A percentile compares a stretch with the other conserved stretches of the same genome.
phyloP scores from a whole-genome alignment of 768 basidiomycete genomes.

The Kwoniella pini region DNA sequence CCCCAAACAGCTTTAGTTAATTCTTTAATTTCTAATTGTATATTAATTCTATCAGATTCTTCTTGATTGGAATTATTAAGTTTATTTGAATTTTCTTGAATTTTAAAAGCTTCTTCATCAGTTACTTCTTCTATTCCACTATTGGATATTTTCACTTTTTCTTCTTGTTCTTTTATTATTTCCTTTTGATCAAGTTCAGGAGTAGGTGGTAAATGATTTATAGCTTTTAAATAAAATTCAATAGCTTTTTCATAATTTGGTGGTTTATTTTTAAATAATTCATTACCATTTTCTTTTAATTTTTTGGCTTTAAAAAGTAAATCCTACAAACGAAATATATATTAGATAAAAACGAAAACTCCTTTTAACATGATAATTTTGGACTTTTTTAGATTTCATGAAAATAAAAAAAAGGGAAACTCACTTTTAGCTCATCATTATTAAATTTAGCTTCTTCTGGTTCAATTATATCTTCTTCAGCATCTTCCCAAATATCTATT shows the following conservation, averaged over 20 bases:
- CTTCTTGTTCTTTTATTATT: neutral
- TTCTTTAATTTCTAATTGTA: constrained; percentile 62
- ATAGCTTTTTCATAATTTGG: constrained; percentile 71
- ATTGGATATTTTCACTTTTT: constrained; percentile 12
- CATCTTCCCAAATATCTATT: constrained; percentile 35
- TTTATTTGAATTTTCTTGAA: constrained; percentile 23
- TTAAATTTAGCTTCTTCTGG: constrained; percentile 24
- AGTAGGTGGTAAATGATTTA: constrained; percentile 64
- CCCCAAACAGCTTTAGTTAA: constrained; percentile 73
- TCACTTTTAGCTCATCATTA: constrained; percentile 14
- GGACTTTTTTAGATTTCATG: too few species aligned
- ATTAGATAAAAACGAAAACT: too few species aligned
- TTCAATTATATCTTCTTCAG: constrained; percentile 21
- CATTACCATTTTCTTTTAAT: constrained; percentile 75
- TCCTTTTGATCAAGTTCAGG: constrained; percentile 1
- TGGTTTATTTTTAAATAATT: constrained; percentile 62
- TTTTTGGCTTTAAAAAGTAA: constrained; percentile 62
- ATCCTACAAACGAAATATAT: constrained; percentile 55
- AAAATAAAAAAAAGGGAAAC: too few species aligned
- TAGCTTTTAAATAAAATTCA: constrained; percentile 66
- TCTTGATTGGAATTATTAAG: neutral
- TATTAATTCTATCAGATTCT: constrained; percentile 43
- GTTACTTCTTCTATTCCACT: constrained; percentile 48
- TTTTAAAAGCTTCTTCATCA: constrained; percentile 47
- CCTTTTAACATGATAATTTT: too few species aligned